phyloP scores from a whole-genome alignment of 345 rosid species.

The Luvunga scandens region DNA sequence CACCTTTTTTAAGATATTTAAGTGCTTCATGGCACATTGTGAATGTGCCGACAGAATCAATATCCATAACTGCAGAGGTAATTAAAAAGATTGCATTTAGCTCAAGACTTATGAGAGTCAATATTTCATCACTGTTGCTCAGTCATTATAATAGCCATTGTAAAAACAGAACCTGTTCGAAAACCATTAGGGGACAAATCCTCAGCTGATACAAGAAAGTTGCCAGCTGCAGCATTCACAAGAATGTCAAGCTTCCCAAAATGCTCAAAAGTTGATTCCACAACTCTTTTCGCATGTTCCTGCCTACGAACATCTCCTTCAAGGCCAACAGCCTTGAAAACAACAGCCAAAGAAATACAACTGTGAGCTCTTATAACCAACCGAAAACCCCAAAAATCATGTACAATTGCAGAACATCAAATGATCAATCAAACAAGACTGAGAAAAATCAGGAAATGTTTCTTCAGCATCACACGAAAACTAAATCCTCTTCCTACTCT shows the following conservation, averaged over 20 bases:
- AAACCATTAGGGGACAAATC: constrained; percentile 86
- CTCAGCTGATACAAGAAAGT: constrained; percentile 70
- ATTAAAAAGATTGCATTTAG: background rate
- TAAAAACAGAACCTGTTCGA: constrained; percentile 53
- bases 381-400: background rate
- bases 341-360: background rate
- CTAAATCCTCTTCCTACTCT: background rate
- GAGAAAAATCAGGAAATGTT: background rate
- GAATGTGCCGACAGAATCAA: constrained; percentile 80
- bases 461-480: background rate
- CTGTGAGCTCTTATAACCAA: background rate
- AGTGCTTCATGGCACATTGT: constrained; percentile 70
- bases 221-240: constrained; percentile 83
- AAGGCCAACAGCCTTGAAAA: constrained; percentile 64
- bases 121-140: background rate
- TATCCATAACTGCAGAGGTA: constrained; percentile 60
- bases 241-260: constrained; percentile 68
- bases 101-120: background rate
- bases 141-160: background rate
- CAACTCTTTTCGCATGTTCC: constrained; percentile 69
- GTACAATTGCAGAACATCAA: background rate
- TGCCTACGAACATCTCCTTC: constrained; percentile 81
- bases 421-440: background rate
- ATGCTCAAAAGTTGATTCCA: constrained; percentile 62
- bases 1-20: constrained; percentile 72